These are phyloP conservation scores for Erodium texanum DNA, from an alignment of 441 rosid genomes.

Conservation along the genomic window DNA sequence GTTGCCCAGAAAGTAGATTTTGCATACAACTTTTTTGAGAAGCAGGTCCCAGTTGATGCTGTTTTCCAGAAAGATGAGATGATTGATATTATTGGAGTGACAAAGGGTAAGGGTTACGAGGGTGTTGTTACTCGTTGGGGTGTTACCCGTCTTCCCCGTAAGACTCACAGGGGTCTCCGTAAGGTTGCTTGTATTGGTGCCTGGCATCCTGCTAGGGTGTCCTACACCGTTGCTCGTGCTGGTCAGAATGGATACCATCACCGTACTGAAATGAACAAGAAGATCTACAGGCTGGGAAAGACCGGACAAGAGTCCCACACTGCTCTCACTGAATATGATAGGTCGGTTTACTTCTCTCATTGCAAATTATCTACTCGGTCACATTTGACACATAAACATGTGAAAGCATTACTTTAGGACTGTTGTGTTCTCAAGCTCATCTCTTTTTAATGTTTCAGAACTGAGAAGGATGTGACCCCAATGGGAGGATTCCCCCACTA, in stretches of 20 bases:
- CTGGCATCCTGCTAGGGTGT: too few relatives aligned
- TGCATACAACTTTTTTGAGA: slow-evolving; percentile 76
- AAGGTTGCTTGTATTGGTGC: too few relatives aligned
- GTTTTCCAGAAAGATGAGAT: slow-evolving; percentile 69
- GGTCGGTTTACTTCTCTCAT: slow-evolving; percentile 26
- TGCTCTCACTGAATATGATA: slow-evolving; percentile 70
- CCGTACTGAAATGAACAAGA: slow-evolving; percentile 88
- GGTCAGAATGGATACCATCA: too few relatives aligned
- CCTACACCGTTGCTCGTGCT: too few relatives aligned
- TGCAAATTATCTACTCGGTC: too few relatives aligned
- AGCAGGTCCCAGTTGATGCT: slow-evolving; percentile 66
- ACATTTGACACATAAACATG: too few relatives aligned
- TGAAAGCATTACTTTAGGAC: too few relatives aligned
- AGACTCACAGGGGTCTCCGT: too few relatives aligned
- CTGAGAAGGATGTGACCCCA: slow-evolving; percentile 54
- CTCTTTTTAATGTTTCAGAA: slow-evolving; percentile 21
- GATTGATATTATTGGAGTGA: slow-evolving; percentile 64
- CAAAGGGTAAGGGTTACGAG: slow-evolving; percentile 89
- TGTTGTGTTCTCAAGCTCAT: too few relatives aligned
- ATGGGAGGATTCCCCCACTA: slow-evolving; percentile 62
- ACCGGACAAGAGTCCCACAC: slow-evolving; percentile 53
- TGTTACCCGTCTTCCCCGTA: too few relatives aligned
- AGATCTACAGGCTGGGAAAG: slow-evolving; percentile 74
- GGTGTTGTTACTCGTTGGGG: slow-evolving; percentile 98
- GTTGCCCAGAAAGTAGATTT: slow-evolving; percentile 73